Percentiles rank a stretch among this genome's conserved stretches.
Evolutionary conservation across 1,139 yeast genomes (phyloP).

Genomic region (Scheffersomyces stambukii): DNA sequence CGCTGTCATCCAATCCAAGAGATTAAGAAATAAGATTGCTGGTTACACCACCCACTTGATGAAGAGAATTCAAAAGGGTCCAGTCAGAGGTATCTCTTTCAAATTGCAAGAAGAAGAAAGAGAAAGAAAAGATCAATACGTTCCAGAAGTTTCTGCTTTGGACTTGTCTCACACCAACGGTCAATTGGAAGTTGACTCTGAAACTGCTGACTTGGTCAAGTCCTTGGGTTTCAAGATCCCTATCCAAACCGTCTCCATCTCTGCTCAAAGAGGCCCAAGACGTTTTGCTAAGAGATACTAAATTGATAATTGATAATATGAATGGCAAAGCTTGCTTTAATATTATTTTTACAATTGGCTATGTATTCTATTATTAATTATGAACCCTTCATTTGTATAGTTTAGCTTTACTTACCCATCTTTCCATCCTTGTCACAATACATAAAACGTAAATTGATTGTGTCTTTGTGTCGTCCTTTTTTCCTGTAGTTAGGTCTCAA

Average conservation of each 20-base stretch:
- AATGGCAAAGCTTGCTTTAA: too few relatives aligned
- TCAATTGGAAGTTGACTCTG: conserved; percentile 96
- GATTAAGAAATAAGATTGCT: conserved; percentile 99
- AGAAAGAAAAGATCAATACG: conserved; percentile 99
- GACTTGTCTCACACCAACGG: conserved; percentile 96
- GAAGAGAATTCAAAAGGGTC: conserved; percentile 99
- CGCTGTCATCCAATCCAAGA: conserved; percentile 98
- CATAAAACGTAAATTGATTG: not conserved
- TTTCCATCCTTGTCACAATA: not conserved
- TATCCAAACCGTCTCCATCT: conserved; percentile 83
- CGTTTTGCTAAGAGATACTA: conserved; percentile 95
- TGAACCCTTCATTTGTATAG: conserved; percentile 1
- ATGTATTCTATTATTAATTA: conserved; percentile 1
- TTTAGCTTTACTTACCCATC: not conserved
- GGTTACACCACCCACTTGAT: conserved; percentile 99
- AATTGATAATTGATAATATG: too few relatives aligned
- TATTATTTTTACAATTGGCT: conserved; percentile 1
- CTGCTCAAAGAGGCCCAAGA: conserved; percentile 91
- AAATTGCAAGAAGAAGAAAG: conserved; percentile 99
- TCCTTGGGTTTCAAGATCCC: conserved; percentile 96
- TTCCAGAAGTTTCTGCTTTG: conserved; percentile 99
- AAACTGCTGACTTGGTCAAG: conserved; percentile 96
- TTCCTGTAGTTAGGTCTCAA: not conserved
- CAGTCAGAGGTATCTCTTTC: conserved; percentile 99
- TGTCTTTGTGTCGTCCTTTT: not conserved